A percentile compares a stretch with the other conserved stretches of the same genome.
phyloP scores from a whole-genome alignment of 83 land plant species.

The Diphasiastrum complanatum region DNA sequence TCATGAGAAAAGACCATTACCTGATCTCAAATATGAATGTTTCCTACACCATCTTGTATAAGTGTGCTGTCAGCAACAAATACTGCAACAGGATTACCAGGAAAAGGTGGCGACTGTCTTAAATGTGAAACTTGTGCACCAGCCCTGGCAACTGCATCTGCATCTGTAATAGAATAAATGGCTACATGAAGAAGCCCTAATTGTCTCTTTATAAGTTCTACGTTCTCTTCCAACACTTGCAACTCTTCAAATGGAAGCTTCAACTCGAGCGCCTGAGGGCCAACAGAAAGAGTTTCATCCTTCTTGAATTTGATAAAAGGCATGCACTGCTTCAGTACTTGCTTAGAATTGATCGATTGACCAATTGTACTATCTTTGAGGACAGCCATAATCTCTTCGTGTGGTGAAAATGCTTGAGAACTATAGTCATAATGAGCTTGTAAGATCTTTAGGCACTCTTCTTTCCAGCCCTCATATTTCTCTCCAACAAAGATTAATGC shows the following conservation, averaged over 20 bases:
- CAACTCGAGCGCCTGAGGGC: constrained; percentile 66
- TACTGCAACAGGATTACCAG: too few relatives aligned
- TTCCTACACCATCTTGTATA: too few relatives aligned
- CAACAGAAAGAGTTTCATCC: constrained; percentile 55
- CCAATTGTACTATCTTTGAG: constrained; percentile 49
- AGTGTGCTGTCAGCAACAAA: too few relatives aligned
- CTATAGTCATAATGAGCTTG: constrained; percentile 35
- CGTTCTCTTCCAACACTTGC: constrained; percentile 57
- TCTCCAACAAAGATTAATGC: constrained; percentile 76
- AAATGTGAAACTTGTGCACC: constrained; percentile 43
- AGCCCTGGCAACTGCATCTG: constrained; percentile 35
- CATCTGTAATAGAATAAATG: constrained; percentile 38
- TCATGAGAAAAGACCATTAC: too few relatives aligned
- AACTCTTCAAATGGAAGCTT: constrained; percentile 74
- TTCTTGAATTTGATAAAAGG: constrained; percentile 84
- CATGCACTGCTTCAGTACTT: constrained; percentile 70
- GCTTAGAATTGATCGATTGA: constrained; percentile 46
- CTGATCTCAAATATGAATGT: too few relatives aligned
- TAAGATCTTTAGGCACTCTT: constrained; percentile 61
- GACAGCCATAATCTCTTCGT: constrained; percentile 48
- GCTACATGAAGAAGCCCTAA: constrained; percentile 52
- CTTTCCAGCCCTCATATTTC: constrained; percentile 79
- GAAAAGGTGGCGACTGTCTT: constrained; percentile 59
- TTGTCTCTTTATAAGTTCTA: constrained; percentile 63
- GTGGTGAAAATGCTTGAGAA: constrained; percentile 43